These are phyloP conservation scores for Tuber microsphaerosporum DNA, from an alignment of 495 filamentous ascomycete species.

Conservation along the genomic window DNA sequence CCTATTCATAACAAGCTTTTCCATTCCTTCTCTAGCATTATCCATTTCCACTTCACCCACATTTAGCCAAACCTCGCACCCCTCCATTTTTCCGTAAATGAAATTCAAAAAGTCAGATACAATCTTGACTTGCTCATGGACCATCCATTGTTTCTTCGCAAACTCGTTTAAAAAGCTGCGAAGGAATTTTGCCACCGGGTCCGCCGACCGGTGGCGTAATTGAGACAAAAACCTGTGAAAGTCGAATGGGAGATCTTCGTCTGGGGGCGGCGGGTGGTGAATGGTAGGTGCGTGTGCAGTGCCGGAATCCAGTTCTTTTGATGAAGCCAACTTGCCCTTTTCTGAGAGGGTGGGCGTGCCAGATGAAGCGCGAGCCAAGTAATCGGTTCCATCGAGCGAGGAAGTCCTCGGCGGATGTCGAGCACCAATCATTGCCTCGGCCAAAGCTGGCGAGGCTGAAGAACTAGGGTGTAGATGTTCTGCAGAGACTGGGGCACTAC, in stretches of 20 bases:
- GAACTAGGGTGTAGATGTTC: conserved; percentile 37
- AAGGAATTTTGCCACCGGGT: conserved; percentile 91
- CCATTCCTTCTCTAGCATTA: conserved; percentile 97
- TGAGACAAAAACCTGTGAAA: conserved; percentile 97
- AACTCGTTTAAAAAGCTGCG: conserved; percentile 92
- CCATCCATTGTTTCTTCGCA: conserved; percentile 98
- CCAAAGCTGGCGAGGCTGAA: conserved; percentile 3
- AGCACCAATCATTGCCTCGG: conserved; percentile 1
- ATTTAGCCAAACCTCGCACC: conserved; percentile 93
- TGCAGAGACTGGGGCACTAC: conserved; percentile 23
- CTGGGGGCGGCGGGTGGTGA: conserved; percentile 64
- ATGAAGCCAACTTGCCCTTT: conserved; percentile 48
- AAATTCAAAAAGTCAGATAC: conserved; percentile 96
- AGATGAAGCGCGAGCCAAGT: conserved; percentile 76
- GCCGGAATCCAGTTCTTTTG: conserved; percentile 46
- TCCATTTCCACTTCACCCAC: conserved; percentile 97
- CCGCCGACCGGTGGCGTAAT: conserved; percentile 85
- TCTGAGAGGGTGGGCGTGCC: conserved; percentile 58
- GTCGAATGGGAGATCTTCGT: conserved; percentile 86
- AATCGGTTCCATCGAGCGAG: conserved; percentile 52
- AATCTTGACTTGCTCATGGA: conserved; percentile 98
- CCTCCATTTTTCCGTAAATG: conserved; percentile 97
- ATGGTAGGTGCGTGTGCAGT: conserved; percentile 54
- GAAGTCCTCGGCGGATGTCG: conserved; percentile 25
- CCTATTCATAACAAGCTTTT: conserved; percentile 99